These are phyloP conservation scores for Eremochloa ophiuroides DNA, from an alignment of 176 grass and related monocot genomes.

Conservation along the genomic window DNA sequence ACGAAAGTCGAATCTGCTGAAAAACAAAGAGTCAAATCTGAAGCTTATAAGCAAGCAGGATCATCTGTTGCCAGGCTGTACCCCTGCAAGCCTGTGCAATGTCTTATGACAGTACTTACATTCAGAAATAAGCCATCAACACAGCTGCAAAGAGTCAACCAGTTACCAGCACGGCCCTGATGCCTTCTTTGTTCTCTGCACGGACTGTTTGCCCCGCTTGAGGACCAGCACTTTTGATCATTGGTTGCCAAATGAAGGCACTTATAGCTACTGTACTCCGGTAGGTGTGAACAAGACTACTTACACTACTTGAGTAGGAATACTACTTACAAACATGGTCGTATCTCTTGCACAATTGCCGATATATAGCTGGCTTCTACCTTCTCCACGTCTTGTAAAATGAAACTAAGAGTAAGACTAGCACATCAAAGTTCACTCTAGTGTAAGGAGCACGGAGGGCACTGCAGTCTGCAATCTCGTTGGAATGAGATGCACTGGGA, in stretches of 20 bases:
- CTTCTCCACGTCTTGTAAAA: background rate
- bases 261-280: background rate
- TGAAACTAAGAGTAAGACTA: background rate
- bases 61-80: background rate
- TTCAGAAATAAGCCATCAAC: background rate
- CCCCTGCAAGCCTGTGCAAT: background rate
- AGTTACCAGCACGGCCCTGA: background rate
- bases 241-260: too few species aligned
- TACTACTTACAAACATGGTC: too few species aligned
- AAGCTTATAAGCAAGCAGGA: background rate
- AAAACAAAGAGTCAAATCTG: too few species aligned
- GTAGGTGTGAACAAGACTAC: background rate
- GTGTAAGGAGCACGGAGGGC: background rate
- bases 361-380: background rate
- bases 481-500: background rate
- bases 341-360: too few species aligned
- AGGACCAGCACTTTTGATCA: background rate
- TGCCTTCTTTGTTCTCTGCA: background rate
- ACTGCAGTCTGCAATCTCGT: too few species aligned
- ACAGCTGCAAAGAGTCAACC: background rate
- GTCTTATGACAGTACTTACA: background rate
- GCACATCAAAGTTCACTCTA: background rate
- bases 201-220: background rate
- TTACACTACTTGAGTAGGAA: too few species aligned
- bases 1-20: background rate